Base-by-base conservation (phyloP, 805 yeast genomes). In the Yarrowia osloensis region DNA sequence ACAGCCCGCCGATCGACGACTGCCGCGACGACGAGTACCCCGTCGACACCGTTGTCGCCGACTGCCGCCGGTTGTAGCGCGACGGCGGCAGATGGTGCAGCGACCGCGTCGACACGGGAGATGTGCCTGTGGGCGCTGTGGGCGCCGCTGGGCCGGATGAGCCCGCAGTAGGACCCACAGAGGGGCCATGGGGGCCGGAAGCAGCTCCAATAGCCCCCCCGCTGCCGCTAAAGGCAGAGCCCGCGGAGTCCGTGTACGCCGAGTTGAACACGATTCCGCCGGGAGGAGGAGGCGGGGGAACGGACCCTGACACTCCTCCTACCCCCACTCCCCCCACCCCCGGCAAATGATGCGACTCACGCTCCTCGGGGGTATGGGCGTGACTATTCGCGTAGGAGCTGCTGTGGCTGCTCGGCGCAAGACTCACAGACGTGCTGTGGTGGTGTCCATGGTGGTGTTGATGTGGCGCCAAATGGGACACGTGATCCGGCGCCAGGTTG, bases 1-100 rank as follows among this genome's bases (percentile, higher is more conserved):
- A 72, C 9, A 70, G 57, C 7, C 74, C 74, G 24, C 73, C 69
- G 17, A 73, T 70, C 4, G 74, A 72, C 29, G 68, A 65, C 35
- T 74, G 69, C 0, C 75, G 68, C 15, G 68, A 59, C 13, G 72
- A 69, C 35, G 70, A 55, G 46, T 67, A 66, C 17, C 71, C 69
- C 6, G 70, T 67, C 24, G 70, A 37, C 39, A 63, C 44, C 7
- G 69, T 69, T 44, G 72, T 59, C 3, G 71, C 70, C 1, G 71
- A 68, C 37, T 67, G 61, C 7, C 71, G 70, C 11, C 73, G 67
- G 7, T 68, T 46, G 42, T 69, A 69, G 6, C 71, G 50, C 33
- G 42, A 67, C 1, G 44, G 49, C 3, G 47, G 49, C 3, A 40
- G 63, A 19, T 57, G 63, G 9, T 57, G 63, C 15, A 39, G 26